Conservation (phyloP, 768 basidiomycete species). For the Auricularia cornea region DNA sequence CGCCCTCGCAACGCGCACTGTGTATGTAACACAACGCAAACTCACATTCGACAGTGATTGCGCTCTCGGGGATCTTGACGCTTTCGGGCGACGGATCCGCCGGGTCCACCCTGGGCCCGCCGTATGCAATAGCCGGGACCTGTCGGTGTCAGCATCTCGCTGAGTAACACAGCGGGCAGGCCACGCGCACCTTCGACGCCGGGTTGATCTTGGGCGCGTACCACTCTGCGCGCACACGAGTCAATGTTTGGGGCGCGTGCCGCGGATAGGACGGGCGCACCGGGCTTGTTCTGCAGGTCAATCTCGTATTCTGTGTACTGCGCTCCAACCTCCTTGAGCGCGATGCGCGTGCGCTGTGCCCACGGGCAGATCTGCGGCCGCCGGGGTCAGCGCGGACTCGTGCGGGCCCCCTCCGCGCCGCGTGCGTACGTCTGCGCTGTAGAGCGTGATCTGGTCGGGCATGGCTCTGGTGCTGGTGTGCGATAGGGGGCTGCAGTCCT, state of each 20-base stretch:
- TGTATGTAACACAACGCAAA: too few species aligned
- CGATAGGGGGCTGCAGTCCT: background rate
- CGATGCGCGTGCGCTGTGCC: conserved; percentile 51
- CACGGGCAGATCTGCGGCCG: conserved; percentile 45
- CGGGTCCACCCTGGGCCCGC: conserved; percentile 47
- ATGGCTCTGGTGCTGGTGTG: background rate
- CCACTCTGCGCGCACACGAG: conserved; percentile 33
- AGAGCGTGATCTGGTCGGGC: conserved; percentile 31
- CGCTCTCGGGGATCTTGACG: conserved; percentile 54
- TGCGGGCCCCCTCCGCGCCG: too few species aligned
- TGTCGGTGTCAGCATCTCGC: conserved; percentile 10
- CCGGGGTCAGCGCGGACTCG: too few species aligned
- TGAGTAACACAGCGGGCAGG: background rate
- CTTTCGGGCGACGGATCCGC: conserved; percentile 53
- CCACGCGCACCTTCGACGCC: conserved; percentile 50
- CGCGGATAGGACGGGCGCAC: background rate
- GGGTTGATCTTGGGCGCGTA: conserved; percentile 58
- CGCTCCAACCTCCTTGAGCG: conserved; percentile 47
- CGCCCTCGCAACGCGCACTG: background rate
- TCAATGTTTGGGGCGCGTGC: background rate
- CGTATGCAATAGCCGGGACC: conserved; percentile 55
- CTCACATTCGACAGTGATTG: conserved; percentile 48
- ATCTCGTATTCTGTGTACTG: conserved; percentile 46
- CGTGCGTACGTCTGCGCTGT: conserved; percentile 36
- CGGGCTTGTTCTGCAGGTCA: conserved; percentile 54